Conservation (phyloP, 2,329 filamentous ascomycete genomes). For the Macrophomina phaseolina region DNA sequence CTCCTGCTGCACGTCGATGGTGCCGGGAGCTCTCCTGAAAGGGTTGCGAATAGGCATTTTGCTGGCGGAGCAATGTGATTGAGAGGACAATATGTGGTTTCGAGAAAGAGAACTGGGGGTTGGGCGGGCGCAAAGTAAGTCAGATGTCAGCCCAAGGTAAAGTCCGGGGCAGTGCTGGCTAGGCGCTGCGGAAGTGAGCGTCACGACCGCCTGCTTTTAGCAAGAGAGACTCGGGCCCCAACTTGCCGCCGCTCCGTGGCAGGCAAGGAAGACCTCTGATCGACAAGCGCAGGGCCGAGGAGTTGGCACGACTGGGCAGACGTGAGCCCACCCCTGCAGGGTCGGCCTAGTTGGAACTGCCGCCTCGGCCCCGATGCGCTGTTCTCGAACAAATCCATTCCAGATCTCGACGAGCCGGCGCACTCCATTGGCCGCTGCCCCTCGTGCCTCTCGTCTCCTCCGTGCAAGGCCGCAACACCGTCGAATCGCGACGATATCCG, state of each 20-base stretch:
- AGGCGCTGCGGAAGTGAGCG: conserved; percentile 1
- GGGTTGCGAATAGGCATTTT: conserved; percentile 51
- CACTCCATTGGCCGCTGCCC: neutral
- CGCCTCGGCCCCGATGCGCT: conserved; percentile 14
- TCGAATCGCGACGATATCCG: conserved; percentile 13
- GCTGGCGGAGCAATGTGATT: conserved; percentile 3
- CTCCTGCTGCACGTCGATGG: conserved; percentile 41
- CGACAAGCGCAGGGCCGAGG: conserved; percentile 22
- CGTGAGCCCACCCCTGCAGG: conserved; percentile 10
- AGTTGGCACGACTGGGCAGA: conserved; percentile 19
- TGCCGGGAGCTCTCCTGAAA: conserved; percentile 44
- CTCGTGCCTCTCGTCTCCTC: neutral
- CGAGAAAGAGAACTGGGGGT: neutral
- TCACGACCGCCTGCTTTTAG: conserved; percentile 23
- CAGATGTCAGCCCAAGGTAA: neutral
- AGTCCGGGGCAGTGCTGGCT: conserved; percentile 13
- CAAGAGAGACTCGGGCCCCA: conserved; percentile 3
- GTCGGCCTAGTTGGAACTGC: neutral
- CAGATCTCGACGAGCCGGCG: neutral
- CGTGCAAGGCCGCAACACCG: neutral
- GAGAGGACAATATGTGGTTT: neutral
- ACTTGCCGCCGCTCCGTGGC: conserved; percentile 13
- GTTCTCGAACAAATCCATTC: neutral
- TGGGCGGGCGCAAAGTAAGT: neutral
- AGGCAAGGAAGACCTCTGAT: conserved; percentile 16